Evolutionary conservation across 2,329 filamentous ascomycete genomes (phyloP).

Genomic region (Blastomyces gilchristii): DNA sequence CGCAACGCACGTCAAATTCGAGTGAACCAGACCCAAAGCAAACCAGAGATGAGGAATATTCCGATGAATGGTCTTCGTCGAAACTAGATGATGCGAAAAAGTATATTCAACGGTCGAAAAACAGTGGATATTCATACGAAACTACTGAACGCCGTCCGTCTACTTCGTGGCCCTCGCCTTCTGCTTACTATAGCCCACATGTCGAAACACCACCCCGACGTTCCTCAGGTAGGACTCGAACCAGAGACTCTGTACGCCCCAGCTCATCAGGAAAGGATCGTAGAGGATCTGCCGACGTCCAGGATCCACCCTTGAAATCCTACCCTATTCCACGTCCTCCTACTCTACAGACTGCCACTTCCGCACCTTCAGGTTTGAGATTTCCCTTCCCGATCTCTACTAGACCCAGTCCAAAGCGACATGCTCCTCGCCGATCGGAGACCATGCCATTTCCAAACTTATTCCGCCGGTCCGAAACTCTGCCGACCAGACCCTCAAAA

Average conservation of each 20-base stretch:
- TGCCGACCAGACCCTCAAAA: slow-evolving; percentile 28
- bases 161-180: slow-evolving; percentile 26
- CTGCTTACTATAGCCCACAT: slow-evolving; percentile 23
- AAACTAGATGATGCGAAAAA: slow-evolving; percentile 30
- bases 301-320: slow-evolving; percentile 26
- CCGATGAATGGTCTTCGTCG: slow-evolving; percentile 20
- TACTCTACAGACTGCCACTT: slow-evolving; percentile 27
- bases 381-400: slow-evolving; percentile 18
- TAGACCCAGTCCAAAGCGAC: slow-evolving; percentile 28
- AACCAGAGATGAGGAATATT: slow-evolving; percentile 22
- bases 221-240: slow-evolving; percentile 23
- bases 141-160: slow-evolving; percentile 20
- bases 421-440: slow-evolving; percentile 23
- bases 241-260: slow-evolving; percentile 13
- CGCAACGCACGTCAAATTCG: slow-evolving; percentile 19
- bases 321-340: slow-evolving; percentile 23
- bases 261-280: slow-evolving; percentile 15
- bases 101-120: slow-evolving; percentile 32
- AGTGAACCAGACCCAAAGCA: slow-evolving; percentile 17
- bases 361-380: slow-evolving; percentile 22
- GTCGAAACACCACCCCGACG: slow-evolving; percentile 25
- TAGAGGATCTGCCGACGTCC: slow-evolving; percentile 21
- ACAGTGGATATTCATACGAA: slow-evolving; percentile 13
- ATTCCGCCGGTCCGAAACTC: slow-evolving; percentile 19
- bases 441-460: slow-evolving; percentile 23